A percentile compares a stretch with the other conserved stretches of the same genome.
Conservation (phyloP, 2,329 filamentous ascomycete genomes). For the Alternaria conjuncta region DNA sequence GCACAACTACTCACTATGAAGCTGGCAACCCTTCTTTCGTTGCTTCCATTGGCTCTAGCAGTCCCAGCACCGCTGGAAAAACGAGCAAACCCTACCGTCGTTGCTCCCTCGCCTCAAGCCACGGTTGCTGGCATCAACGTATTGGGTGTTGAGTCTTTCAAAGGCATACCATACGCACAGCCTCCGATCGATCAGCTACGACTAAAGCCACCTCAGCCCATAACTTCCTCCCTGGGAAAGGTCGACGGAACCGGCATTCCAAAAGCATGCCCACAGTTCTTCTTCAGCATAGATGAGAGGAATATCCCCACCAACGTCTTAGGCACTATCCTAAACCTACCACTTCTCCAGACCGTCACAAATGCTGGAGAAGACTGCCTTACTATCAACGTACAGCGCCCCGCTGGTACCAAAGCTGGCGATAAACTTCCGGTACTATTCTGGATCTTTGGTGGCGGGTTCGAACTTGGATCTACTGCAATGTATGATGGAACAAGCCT, state of each 20-base stretch:
- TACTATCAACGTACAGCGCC: constrained; percentile 52
- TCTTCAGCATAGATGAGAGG: constrained; percentile 58
- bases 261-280: constrained; percentile 75
- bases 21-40: constrained; percentile 23
- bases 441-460: constrained; percentile 57
- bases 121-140: constrained; percentile 60
- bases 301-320: constrained; percentile 47
- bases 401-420: constrained; percentile 43
- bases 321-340: constrained; percentile 48
- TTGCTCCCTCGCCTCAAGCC: constrained; percentile 58
- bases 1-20: constrained; percentile 33
- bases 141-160: constrained; percentile 69
- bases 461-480: constrained; percentile 45
- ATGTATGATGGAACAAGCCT: constrained; percentile 53
- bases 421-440: constrained; percentile 56
- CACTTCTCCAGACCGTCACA: constrained; percentile 46
- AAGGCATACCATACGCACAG: constrained; percentile 77
- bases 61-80: constrained; percentile 51
- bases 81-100: constrained; percentile 60
- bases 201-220: constrained; percentile 70
- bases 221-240: constrained; percentile 64
- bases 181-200: constrained; percentile 71
- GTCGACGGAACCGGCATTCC: constrained; percentile 65
- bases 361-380: constrained; percentile 54
- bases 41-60: constrained; percentile 39